phyloP scores from a whole-genome alignment of 2,329 filamentous ascomycete species.

The Colletotrichum siamense region DNA sequence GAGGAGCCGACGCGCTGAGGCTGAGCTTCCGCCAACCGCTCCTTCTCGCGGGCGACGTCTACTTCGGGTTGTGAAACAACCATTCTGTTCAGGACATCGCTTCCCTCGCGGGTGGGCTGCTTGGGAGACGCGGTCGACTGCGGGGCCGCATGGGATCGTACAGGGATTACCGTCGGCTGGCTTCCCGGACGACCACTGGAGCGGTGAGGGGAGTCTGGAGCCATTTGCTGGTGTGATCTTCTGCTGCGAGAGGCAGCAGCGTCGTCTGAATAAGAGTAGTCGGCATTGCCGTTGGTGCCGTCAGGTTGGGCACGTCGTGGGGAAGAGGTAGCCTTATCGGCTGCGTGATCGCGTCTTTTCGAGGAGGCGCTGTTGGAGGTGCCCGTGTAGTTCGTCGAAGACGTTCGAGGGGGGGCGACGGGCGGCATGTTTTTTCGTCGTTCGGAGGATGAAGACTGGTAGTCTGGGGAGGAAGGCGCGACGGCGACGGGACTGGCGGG shows the following conservation, averaged over 20 bases:
- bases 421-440: constrained; percentile 69
- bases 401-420: constrained; percentile 80
- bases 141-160: constrained; percentile 45
- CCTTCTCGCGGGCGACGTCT: constrained; percentile 74
- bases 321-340: constrained; percentile 49
- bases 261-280: constrained; percentile 34
- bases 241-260: constrained; percentile 43
- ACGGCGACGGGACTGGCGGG: constrained; percentile 46
- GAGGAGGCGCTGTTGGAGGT: constrained; percentile 48
- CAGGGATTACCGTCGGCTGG: constrained; percentile 44
- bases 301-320: constrained; percentile 45
- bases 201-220: constrained; percentile 45
- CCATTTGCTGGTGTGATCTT: constrained; percentile 39
- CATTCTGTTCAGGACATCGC: constrained; percentile 78
- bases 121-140: constrained; percentile 56
- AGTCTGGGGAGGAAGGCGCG: constrained; percentile 44
- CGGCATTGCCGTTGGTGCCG: constrained; percentile 38
- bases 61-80: constrained; percentile 78
- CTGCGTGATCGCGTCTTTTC: constrained; percentile 49
- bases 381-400: constrained; percentile 64
- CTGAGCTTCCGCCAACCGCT: constrained; percentile 69
- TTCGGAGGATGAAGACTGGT: constrained; percentile 51
- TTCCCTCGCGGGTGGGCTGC: constrained; percentile 75
- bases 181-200: constrained; percentile 37
- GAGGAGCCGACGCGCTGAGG: constrained; percentile 39